Base-by-base conservation (phyloP, 768 basidiomycete genomes). In the Boletus rubescentipes region DNA sequence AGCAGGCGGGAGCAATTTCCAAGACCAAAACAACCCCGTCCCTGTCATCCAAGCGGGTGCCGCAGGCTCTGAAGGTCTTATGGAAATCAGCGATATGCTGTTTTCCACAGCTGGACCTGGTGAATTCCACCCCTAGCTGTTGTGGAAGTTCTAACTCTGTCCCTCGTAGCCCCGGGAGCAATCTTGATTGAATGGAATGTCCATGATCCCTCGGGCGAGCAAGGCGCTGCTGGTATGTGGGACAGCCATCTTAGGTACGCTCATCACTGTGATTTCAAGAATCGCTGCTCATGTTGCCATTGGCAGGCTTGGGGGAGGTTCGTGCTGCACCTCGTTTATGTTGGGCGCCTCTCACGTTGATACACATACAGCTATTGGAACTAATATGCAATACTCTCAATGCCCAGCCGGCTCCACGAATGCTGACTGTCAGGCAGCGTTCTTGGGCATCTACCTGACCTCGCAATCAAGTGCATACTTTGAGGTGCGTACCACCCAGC, bases 41-140 rank as follows among this genome's bases (percentile, higher is more conserved):
- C 71, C 67, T 2, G 73, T 77, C 12, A 70, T 81, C 31, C 70
- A 67, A 58, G 78, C 75, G 34, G 80, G 86, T 2, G 73, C 73
- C 1, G 1, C 51, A 69, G 15, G 75, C 71, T 40, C 82, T 74
- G 21, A 67, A 70, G 86, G 84, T 9, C 54, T 79, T 2, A 57
- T 82, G 15, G 87, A 88, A 60, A 86, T 89, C 45, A 78, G 77
- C 4, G 87, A 87, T 51, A 80, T 89, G 6, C 47, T 87, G 14
- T 82, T 87, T 61, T 72, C 78, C 18, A 84, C 83, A 0, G 69
- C 77, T 31, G 85, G 84, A 9, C 77, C 82, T 26, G 61, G 68
- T 67, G 42, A 51, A 59, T 38, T 23, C 26, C 4, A 12, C n/a
- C n/a, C n/a, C n/a, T n/a, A n/a, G n/a, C n/a, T 26, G 12, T 11